Percentiles rank a stretch among this genome's conserved stretches.
phyloP scores from a whole-genome alignment of 2,329 filamentous ascomycete species.

The Cladosporium oxysporum region DNA sequence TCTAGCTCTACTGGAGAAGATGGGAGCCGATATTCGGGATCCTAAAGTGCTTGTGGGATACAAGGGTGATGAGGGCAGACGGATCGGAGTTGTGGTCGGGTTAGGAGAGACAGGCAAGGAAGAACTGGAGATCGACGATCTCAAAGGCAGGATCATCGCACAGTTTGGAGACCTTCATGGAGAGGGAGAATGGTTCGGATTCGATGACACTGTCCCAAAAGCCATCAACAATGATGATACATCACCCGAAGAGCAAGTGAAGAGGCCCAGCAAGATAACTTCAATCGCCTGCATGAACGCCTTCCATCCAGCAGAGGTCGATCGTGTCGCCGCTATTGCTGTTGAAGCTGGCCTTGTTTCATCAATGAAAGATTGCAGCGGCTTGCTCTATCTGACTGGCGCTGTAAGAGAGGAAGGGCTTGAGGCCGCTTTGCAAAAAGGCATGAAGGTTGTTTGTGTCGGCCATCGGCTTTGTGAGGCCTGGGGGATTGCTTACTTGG shows the following conservation, averaged over 20 bases:
- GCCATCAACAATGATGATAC: neutral
- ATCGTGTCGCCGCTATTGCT: constrained; percentile 3
- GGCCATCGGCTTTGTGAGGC: constrained; percentile 14
- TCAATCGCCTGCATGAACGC: constrained; percentile 18
- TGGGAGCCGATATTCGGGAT: neutral
- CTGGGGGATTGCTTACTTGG: constrained; percentile 15
- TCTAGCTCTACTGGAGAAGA: neutral
- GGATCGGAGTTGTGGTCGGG: constrained; percentile 4
- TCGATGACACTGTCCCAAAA: neutral
- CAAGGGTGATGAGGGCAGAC: constrained; percentile 15
- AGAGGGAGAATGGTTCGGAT: constrained; percentile 2
- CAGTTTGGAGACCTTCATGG: neutral
- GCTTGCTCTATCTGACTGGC: constrained; percentile 16
- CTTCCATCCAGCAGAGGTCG: constrained; percentile 16
- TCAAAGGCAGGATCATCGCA: neutral
- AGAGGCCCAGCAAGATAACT: neutral
- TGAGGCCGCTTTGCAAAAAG: constrained; percentile 8
- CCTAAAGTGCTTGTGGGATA: constrained; percentile 11
- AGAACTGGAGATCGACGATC: neutral
- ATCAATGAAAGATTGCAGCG: neutral
- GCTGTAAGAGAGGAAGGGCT: constrained; percentile 12
- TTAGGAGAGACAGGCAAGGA: neutral
- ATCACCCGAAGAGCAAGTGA: neutral
- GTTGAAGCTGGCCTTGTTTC: neutral
- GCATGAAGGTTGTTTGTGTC: constrained; percentile 16